phyloP scores from a whole-genome alignment of 2,329 filamentous ascomycete species.

The Metarhizium sp. region DNA sequence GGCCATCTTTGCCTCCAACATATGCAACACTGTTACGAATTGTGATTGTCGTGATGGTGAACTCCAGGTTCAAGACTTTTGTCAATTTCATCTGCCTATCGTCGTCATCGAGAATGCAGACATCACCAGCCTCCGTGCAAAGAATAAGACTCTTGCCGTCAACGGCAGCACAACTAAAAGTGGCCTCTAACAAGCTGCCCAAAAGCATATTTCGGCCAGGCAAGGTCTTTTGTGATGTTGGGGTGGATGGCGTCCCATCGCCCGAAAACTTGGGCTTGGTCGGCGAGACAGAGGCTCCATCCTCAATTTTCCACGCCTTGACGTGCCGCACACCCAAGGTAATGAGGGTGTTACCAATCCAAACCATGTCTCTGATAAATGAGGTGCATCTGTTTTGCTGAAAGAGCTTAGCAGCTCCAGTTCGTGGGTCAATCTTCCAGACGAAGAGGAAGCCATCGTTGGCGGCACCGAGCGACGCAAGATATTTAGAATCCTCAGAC shows the following conservation, averaged over 20 bases:
- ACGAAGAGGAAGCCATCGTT: constrained; percentile 94
- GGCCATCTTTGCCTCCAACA: constrained; percentile 58
- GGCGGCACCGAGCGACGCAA: constrained; percentile 78
- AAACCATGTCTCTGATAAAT: constrained; percentile 75
- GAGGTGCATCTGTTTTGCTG: constrained; percentile 88
- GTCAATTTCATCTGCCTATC: constrained; percentile 62
- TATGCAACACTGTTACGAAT: constrained; percentile 51
- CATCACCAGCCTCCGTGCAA: constrained; percentile 77
- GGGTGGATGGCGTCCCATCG: constrained; percentile 27
- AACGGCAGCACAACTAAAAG: constrained; percentile 72
- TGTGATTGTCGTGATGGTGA: constrained; percentile 58
- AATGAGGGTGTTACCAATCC: constrained; percentile 76
- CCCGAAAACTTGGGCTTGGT: constrained; percentile 48
- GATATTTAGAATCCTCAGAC: constrained; percentile 74
- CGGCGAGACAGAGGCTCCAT: constrained; percentile 49
- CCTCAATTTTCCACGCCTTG: constrained; percentile 85
- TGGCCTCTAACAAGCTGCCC: constrained; percentile 70
- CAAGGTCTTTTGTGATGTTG: constrained; percentile 49
- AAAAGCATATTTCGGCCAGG: constrained; percentile 82
- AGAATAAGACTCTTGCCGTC: constrained; percentile 68
- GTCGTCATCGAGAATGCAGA: constrained; percentile 80
- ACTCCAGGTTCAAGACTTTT: constrained; percentile 56
- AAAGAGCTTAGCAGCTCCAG: constrained; percentile 69
- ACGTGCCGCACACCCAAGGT: constrained; percentile 87
- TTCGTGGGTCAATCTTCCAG: constrained; percentile 78